Evolutionary conservation across 495 filamentous ascomycete species (phyloP), one percentile per base, ranked within the genome.

Genomic region (Penicillium tannophilum): DNA sequence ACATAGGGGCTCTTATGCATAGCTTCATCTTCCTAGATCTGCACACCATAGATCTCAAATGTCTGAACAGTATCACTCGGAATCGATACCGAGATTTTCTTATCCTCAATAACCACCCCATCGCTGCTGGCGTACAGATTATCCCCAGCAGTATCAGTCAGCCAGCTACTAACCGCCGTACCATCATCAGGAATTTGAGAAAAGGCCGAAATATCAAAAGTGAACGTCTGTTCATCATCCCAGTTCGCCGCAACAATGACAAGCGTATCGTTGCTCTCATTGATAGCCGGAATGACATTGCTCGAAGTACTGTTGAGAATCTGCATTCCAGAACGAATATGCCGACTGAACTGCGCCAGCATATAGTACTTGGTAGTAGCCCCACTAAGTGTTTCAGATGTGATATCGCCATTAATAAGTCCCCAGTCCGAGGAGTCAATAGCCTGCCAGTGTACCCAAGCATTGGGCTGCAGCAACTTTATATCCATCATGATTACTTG

Each of bases 211-310:
- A 61, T 47, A 56, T 61, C 59, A 53, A 61, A 61, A 14, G 41
- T 54, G 17, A 61, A 52, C 24, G 41, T 52, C 26, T 52, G 17
- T 3, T 50, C 42, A 4, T 33, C 48, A 52, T 52, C 59, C 59
- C 59, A 61, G 42, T 61, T 61, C 9, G 59, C 59, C 36, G 48
- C 59, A 30, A 61, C 59, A 41, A 61, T 57, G 8, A 61, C 59
- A 31, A 61, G 54, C 23, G 54, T 61, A 7, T 48, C 48, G 16
- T 42, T 55, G 6, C 24, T 23, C 10, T 55, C 28, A 45, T 61
- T 36, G 4, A 56, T 56, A 33, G 59, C 59, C 6, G 59, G 17
- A 5, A 61, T 30, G 4, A 44, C 49, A 46, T 56, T 52, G 31
- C 33, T 61, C 23, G 53, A 56, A 20, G 49, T 55, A 9, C 47